Percentiles rank a stretch among this genome's conserved stretches.
phyloP scores from a whole-genome alignment of 2,329 filamentous ascomycete species.

The Colletotrichum chlorophyti region DNA sequence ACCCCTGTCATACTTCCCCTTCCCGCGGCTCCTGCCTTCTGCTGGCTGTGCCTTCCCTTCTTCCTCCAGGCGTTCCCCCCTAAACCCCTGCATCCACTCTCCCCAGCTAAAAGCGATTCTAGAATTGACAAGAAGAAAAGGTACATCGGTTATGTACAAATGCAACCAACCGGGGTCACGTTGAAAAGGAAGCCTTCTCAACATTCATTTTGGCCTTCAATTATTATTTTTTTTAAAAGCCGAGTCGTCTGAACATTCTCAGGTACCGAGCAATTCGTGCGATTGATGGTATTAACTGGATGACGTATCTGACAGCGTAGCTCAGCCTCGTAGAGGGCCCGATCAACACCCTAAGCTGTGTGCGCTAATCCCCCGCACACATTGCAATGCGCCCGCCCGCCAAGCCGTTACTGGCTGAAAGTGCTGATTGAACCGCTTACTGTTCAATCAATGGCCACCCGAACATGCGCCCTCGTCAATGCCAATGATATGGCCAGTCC shows the following conservation, averaged over 20 bases:
- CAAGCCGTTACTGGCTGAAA: background rate
- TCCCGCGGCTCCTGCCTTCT: slow-evolving; percentile 17
- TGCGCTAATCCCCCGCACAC: slow-evolving; percentile 14
- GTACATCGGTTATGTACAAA: slow-evolving; percentile 22
- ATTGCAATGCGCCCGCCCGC: background rate
- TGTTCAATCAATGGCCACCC: background rate
- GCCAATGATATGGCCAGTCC: background rate
- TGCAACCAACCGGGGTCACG: too few species aligned
- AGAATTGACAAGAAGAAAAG: slow-evolving; percentile 29
- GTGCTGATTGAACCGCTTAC: background rate
- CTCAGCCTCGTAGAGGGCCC: background rate
- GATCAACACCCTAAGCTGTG: background rate
- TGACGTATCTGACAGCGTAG: slow-evolving; percentile 23
- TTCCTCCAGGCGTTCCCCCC: slow-evolving; percentile 3
- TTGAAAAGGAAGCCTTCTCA: too few species aligned
- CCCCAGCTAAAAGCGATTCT: slow-evolving; percentile 21
- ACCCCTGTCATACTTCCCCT: slow-evolving; percentile 7
- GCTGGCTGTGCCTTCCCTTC: background rate
- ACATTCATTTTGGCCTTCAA: background rate
- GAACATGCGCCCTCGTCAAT: background rate
- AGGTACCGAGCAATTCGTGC: too few species aligned
- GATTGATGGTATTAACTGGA: background rate
- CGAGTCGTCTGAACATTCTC: too few species aligned
- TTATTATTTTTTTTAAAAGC: too few species aligned
- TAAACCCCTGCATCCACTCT: slow-evolving; percentile 9